Base-by-base conservation (phyloP, 169 alveolate genomes). In the Plasmodium ovale region DNA sequence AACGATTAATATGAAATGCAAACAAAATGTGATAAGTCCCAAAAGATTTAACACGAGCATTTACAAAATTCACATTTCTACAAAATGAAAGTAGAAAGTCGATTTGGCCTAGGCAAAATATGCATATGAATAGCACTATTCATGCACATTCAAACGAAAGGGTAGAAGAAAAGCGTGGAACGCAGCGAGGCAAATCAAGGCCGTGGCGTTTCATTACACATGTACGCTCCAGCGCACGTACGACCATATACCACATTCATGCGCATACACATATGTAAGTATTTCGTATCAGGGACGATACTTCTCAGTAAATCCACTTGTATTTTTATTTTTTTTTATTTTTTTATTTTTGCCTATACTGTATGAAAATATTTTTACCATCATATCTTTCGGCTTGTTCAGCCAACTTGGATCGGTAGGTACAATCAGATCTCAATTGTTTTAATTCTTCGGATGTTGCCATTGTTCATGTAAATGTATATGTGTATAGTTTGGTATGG, bases 361-460 rank as follows among this genome's bases (percentile, higher is more conserved):
- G n/a, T 64, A 29, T 39, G 19, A 21, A 39, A 74, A n/a, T 89
- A 47, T 96, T 96, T 99, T 95, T 98, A 92, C 98, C 99, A 88
- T 98, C 99, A 94, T 98, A 99, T 93, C 99, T 98, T 94, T 98
- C 99, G 39, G 99, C 99, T 95, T 99, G 99, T 95, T 99, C 99
- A 14, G 99, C 99, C 72, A 99, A 97, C 95, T 98, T 98, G 71
- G 99, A 98, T 72, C 94, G 93, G 85, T 95, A 95, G 53, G 94
- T 95, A 47, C 94, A 89, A 87, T 92, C 92, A n/a, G 89, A 85
- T 54, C 96, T 91, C 89, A 92, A 92, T 27, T 79, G 91, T 49
- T 68, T 69, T 70, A 84, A 84, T 25, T 84, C 91, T 47, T 84
- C 91, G 23, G 88, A 39, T 58, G 88, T 42, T 64, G 88, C 87